Conservation (phyloP, 2,329 filamentous ascomycete genomes). For the Cladorrhinum sp. region DNA sequence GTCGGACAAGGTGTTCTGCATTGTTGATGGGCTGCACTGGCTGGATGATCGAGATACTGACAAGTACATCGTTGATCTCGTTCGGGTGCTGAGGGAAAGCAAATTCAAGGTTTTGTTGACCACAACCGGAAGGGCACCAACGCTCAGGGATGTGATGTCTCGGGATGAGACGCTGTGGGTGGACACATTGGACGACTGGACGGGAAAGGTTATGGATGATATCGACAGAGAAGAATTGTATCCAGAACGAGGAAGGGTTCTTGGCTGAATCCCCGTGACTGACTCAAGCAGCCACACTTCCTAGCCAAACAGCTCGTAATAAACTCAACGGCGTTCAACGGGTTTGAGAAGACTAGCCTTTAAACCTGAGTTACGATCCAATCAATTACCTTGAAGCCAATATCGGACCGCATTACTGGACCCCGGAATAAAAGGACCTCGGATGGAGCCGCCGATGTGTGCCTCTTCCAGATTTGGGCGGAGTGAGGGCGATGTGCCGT, state of each 20-base stretch:
- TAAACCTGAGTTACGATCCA: not conserved
- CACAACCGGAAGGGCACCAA: not conserved
- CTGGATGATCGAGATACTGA: not conserved
- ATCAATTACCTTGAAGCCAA: not conserved
- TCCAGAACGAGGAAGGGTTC: not conserved
- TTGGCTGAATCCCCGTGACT: not conserved
- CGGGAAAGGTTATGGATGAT: not conserved
- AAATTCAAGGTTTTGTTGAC: not conserved
- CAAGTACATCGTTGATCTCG: not conserved
- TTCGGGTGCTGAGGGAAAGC: not conserved
- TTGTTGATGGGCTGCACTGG: not conserved
- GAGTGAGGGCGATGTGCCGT: not conserved
- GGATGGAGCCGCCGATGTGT: constrained; percentile 12
- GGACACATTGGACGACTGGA: not conserved
- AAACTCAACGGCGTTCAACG: too few relatives aligned
- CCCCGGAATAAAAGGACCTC: constrained; percentile 14
- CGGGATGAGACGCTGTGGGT: not conserved
- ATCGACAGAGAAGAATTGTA: not conserved
- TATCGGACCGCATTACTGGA: constrained; percentile 12
- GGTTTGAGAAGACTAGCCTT: not conserved
- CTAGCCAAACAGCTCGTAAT: too few relatives aligned
- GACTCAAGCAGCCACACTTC: too few relatives aligned
- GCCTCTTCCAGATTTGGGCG: constrained; percentile 5
- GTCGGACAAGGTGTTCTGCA: not conserved
- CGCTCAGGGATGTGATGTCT: not conserved